A percentile compares a stretch with the other conserved stretches of the same genome.
These are phyloP conservation scores for Telfairia occidentalis DNA, from an alignment of 331 rosid genomes.

Conservation along the genomic window DNA sequence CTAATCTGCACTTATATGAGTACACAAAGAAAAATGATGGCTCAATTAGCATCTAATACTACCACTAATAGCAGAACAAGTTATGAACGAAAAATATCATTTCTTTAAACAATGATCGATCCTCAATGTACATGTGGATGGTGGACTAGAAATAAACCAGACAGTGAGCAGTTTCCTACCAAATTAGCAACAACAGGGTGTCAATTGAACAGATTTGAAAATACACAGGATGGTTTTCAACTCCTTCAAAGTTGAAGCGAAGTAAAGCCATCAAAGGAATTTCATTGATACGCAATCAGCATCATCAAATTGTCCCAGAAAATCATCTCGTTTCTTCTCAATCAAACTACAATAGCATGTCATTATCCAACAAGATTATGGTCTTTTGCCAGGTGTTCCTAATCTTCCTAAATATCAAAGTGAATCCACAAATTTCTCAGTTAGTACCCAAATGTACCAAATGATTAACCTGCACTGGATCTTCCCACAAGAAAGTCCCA, in stretches of 20 bases:
- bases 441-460: neutral
- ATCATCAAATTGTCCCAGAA: neutral
- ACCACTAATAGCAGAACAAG: neutral
- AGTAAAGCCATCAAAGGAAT: neutral
- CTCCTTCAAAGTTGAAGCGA: neutral
- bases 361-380: neutral
- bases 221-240: neutral
- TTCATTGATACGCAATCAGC: neutral
- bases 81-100: neutral
- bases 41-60: neutral
- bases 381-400: neutral
- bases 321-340: neutral
- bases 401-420: neutral
- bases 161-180: neutral
- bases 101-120: neutral
- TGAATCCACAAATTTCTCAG: neutral
- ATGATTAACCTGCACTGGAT: neutral
- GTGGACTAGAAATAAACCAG: neutral
- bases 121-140: neutral
- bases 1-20: conserved; percentile 63
- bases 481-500: neutral
- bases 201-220: neutral
- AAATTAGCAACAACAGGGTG: neutral
- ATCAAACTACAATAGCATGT: neutral
- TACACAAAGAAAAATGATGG: conserved; percentile 9